Evolutionary conservation across 176 grass and related monocot species (phyloP).

Genomic region (Avena insularis): DNA sequence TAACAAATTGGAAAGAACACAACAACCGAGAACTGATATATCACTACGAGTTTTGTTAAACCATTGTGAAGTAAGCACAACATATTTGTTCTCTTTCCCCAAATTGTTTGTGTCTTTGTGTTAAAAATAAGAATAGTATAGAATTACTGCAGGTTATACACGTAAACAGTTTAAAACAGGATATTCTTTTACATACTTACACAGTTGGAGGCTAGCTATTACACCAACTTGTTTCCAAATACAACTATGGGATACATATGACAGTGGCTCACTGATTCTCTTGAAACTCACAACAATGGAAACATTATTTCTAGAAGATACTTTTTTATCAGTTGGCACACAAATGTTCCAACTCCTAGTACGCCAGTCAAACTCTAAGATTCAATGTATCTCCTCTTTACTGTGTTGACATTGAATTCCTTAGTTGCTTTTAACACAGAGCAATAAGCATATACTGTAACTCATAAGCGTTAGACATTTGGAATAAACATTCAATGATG

Average conservation of each 20-base stretch:
- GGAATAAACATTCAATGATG: not conserved
- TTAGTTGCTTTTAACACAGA: constrained; percentile 19
- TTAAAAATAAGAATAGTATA: constrained; percentile 17
- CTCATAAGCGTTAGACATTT: not conserved
- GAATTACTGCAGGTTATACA: not conserved
- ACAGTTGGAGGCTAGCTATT: not conserved
- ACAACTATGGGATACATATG: constrained; percentile 15
- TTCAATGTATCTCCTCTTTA: constrained; percentile 7
- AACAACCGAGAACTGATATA: not conserved
- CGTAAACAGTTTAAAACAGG: not conserved
- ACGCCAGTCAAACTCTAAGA: not conserved
- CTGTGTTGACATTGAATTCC: constrained; percentile 4
- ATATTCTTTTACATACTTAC: constrained; percentile 15
- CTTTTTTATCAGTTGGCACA: constrained; percentile 4
- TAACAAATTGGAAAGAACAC: constrained; percentile 1
- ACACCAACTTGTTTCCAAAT: constrained; percentile 22
- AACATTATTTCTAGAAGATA: constrained; percentile 8
- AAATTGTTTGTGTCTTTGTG: not conserved
- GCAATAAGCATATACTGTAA: not conserved
- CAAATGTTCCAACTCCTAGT: constrained; percentile 8
- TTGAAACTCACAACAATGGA: constrained; percentile 26
- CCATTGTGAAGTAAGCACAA: not conserved
- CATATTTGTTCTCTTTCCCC: not conserved
- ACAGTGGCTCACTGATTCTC: not conserved
- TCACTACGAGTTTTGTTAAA: not conserved